These are phyloP conservation scores for Symbiodinium pilosum DNA, from an alignment of 73 alveolate species.

Conservation along the genomic window DNA sequence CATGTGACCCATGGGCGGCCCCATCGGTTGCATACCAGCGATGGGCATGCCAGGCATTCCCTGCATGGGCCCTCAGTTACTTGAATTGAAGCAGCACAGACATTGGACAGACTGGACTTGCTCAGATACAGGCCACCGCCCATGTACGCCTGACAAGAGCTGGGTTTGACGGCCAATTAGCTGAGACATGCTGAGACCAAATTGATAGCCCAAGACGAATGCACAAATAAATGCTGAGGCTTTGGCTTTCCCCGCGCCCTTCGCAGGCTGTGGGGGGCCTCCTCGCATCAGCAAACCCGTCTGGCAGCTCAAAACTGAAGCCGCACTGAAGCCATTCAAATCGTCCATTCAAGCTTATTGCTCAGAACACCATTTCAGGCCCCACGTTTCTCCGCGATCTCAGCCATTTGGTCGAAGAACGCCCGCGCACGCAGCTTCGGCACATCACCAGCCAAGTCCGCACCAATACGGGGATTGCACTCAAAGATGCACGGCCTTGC, in stretches of 20 bases:
- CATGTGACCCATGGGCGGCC: too few species aligned
- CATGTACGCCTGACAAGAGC: neutral
- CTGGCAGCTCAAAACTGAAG: too few species aligned
- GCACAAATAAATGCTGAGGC: neutral
- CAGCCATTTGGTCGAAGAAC: neutral
- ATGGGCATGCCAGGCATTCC: neutral
- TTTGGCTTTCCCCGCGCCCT: neutral
- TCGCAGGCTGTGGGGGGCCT: constrained; percentile 11
- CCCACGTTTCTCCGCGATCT: neutral
- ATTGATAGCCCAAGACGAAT: too few species aligned
- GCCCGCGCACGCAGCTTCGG: neutral
- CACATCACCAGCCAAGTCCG: neutral
- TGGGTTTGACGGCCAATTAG: too few species aligned
- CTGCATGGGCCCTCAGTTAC: neutral
- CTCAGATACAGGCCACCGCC: neutral
- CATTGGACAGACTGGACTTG: neutral
- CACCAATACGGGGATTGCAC: neutral
- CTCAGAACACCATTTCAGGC: too few species aligned
- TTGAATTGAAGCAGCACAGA: neutral
- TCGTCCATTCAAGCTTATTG: too few species aligned
- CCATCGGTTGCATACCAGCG: too few species aligned
- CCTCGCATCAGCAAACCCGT: neutral
- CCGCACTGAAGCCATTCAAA: too few species aligned
- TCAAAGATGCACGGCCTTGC: neutral
- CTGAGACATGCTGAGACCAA: too few species aligned